Percentiles rank a stretch among this genome's conserved stretches.
These are phyloP conservation scores for Lactuca sativa DNA, from an alignment of 129 eudicot genomes.

Conservation along the genomic window DNA sequence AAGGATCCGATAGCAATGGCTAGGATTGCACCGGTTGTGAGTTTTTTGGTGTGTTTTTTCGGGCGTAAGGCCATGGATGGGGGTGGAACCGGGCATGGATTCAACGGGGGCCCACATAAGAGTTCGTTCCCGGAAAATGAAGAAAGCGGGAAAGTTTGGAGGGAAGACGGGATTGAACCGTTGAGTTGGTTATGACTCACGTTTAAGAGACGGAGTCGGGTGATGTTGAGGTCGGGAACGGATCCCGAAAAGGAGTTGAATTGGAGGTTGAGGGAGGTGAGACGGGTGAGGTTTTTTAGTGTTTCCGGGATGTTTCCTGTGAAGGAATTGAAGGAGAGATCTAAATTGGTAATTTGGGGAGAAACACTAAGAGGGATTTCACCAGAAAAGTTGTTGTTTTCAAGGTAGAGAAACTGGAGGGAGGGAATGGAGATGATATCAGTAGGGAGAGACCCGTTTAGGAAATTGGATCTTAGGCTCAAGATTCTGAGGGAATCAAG, in stretches of 20 bases:
- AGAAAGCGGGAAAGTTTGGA: slow-evolving; percentile 63
- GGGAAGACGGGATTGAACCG: slow-evolving; percentile 69
- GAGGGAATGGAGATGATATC: slow-evolving; percentile 71
- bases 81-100: slow-evolving; percentile 38
- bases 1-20: slow-evolving; percentile 54
- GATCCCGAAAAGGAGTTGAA: slow-evolving; percentile 65
- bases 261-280: slow-evolving; percentile 58
- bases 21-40: slow-evolving; percentile 46
- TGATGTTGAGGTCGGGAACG: slow-evolving; percentile 52
- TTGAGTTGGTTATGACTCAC: slow-evolving; percentile 61
- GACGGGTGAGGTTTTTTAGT: slow-evolving; percentile 43
- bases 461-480: slow-evolving; percentile 74
- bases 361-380: slow-evolving; percentile 46
- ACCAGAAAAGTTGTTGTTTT: slow-evolving; percentile 70
- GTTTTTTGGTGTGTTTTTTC: slow-evolving; percentile 38
- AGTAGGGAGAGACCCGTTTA: slow-evolving; percentile 65
- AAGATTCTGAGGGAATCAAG: slow-evolving; percentile 63
- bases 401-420: slow-evolving; percentile 67
- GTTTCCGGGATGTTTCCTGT: slow-evolving; percentile 53
- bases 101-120: slow-evolving; percentile 67
- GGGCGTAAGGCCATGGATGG: slow-evolving; percentile 28
- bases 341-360: slow-evolving; percentile 50
- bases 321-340: slow-evolving; percentile 73
- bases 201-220: slow-evolving; percentile 56
- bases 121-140: slow-evolving; percentile 63